These are phyloP conservation scores for Suhomyces bolitotheri DNA, from an alignment of 1,139 yeast species.

Conservation along the genomic window DNA sequence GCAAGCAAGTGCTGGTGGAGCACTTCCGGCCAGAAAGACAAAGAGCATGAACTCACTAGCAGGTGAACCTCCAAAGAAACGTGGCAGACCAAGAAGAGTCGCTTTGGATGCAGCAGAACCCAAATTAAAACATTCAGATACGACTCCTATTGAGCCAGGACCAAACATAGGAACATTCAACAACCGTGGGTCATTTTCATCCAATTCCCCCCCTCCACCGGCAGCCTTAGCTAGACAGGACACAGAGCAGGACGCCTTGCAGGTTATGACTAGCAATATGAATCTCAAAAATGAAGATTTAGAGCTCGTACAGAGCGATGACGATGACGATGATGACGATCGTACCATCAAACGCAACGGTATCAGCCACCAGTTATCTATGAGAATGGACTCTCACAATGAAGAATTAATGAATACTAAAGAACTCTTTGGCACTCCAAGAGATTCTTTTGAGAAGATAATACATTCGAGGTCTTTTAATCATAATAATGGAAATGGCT, in stretches of 20 bases:
- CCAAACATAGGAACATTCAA: slow-evolving; percentile 35
- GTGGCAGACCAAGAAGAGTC: slow-evolving; percentile 51
- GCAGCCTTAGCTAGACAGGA: slow-evolving; percentile 41
- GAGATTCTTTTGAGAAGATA: slow-evolving; percentile 41
- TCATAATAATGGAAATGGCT: slow-evolving; percentile 9
- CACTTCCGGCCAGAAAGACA: slow-evolving; percentile 22
- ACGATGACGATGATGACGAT: slow-evolving; percentile 24
- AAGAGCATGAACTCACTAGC: slow-evolving; percentile 24
- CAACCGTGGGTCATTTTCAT: slow-evolving; percentile 18
- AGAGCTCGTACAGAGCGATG: slow-evolving; percentile 37
- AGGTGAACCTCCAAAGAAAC: slow-evolving; percentile 41
- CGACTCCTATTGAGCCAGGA: slow-evolving; percentile 34
- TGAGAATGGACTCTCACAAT: slow-evolving; percentile 19
- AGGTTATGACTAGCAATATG: slow-evolving; percentile 37
- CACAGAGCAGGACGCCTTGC: slow-evolving; percentile 45
- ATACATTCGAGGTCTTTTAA: slow-evolving; percentile 17
- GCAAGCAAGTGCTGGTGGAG: slow-evolving; percentile 24
- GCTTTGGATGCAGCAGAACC: slow-evolving; percentile 30
- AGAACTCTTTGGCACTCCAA: slow-evolving; percentile 47
- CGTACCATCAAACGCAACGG: slow-evolving; percentile 12
- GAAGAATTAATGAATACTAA: slow-evolving; percentile 43
- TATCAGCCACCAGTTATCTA: slow-evolving; percentile 8
- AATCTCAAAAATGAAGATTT: slow-evolving; percentile 41
- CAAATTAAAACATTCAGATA: slow-evolving; percentile 30
- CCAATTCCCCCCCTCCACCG: slow-evolving; percentile 13